Conservation (phyloP, 345 rosid species). For the Lepidium sativum region DNA sequence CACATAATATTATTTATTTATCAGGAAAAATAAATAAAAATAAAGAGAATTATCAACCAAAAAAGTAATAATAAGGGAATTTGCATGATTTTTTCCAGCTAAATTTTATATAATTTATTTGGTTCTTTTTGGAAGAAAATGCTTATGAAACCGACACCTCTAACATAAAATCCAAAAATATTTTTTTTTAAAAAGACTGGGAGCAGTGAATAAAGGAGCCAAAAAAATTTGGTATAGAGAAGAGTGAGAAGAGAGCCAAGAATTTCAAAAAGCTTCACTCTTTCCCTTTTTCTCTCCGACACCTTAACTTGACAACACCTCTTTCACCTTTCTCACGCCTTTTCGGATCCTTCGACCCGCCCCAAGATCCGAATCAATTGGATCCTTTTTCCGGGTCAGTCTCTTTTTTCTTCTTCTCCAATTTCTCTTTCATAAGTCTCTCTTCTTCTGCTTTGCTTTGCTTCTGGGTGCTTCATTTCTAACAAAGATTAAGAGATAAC, state of each 20-base stretch:
- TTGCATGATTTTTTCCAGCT: no score
- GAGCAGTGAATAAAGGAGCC: neutral
- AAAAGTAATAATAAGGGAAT: no score
- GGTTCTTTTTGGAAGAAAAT: neutral
- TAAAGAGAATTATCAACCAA: no score
- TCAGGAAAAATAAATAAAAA: no score
- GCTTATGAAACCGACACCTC: constrained; percentile 18
- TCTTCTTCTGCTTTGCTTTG: neutral
- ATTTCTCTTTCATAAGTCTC: neutral
- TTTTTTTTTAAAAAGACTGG: neutral
- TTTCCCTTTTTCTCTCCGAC: constrained; percentile 17
- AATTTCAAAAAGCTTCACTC: constrained; percentile 1
- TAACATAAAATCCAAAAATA: neutral
- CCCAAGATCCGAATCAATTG: neutral
- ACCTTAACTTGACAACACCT: neutral
- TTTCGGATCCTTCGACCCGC: constrained; percentile 19
- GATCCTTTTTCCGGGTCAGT: constrained; percentile 2
- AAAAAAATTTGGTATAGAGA: constrained; percentile 4
- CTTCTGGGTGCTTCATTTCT: neutral
- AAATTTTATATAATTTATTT: no score
- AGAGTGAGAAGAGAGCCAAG: constrained; percentile 26
- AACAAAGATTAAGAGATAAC: neutral
- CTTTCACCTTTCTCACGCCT: constrained; percentile 8
- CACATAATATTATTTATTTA: no score
- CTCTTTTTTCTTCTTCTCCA: neutral